A percentile compares a stretch with the other conserved stretches of the same genome.
Evolutionary conservation across 176 grass and related monocot species (phyloP).

Genomic region (Cenchrus purpureus): DNA sequence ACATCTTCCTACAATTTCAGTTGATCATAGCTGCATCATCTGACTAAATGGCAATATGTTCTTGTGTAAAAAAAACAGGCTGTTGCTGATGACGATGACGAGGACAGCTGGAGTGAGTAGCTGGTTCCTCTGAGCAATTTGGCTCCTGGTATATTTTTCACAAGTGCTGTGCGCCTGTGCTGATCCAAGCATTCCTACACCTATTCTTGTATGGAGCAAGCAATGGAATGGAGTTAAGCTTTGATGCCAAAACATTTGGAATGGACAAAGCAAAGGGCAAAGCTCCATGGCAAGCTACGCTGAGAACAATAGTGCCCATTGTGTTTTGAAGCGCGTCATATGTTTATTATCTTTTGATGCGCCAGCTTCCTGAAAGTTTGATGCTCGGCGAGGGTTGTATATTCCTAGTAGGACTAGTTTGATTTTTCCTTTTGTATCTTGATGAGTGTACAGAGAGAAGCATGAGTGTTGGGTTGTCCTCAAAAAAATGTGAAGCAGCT

Average conservation of each 20-base stretch:
- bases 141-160: background rate
- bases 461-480: background rate
- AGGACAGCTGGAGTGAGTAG: conserved; percentile 91
- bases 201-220: conserved; percentile 37
- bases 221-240: background rate
- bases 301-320: background rate
- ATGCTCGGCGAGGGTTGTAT: conserved; percentile 32
- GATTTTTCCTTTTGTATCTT: conserved; percentile 32
- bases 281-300: background rate
- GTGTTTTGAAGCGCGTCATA: conserved; percentile 22
- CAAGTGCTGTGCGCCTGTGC: background rate
- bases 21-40: conserved; percentile 10
- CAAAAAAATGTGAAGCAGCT: background rate
- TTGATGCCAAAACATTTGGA: conserved; percentile 4
- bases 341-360: conserved; percentile 41
- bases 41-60: background rate
- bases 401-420: conserved; percentile 20
- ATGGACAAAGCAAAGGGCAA: background rate
- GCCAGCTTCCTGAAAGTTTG: conserved; percentile 15
- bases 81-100: conserved; percentile 78
- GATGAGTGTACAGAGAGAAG: conserved; percentile 31
- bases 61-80: conserved; percentile 55
- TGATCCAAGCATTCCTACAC: conserved; percentile 22
- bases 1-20: conserved; percentile 14
- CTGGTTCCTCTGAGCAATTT: conserved; percentile 30